Percentiles rank a stretch among this genome's conserved stretches.
Evolutionary conservation across 306 rosid genomes (phyloP).

Genomic region (Fagus sylvatica): DNA sequence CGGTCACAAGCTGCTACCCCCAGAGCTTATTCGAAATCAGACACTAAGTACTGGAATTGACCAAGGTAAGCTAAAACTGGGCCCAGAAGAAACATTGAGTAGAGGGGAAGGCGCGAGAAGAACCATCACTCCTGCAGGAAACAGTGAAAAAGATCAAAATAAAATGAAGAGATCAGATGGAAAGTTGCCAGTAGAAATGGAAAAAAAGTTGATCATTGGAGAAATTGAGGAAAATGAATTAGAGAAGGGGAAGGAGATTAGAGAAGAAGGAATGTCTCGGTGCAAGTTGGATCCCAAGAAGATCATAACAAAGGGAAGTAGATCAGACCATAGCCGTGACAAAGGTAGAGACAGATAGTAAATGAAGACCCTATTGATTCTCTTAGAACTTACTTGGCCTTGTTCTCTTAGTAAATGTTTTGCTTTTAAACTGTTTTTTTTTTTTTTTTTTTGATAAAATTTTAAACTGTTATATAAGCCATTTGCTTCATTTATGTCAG

Average conservation of each 20-base stretch:
- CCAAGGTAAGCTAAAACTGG: conserved; percentile 42
- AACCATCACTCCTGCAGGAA: conserved; percentile 29
- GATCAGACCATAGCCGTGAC: conserved; percentile 62
- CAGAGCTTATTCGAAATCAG: conserved; percentile 46
- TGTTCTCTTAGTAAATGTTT: neutral
- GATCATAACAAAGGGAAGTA: conserved; percentile 50
- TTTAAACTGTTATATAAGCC: neutral
- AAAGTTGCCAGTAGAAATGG: conserved; percentile 44
- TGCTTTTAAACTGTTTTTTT: neutral
- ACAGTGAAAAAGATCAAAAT: conserved; percentile 45
- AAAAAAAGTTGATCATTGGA: conserved; percentile 46
- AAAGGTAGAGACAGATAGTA: conserved; percentile 53
- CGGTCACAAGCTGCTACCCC: conserved; percentile 38
- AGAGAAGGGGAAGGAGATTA: conserved; percentile 37
- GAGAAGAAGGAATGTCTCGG: conserved; percentile 38
- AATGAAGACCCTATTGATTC: neutral
- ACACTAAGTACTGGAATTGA: conserved; percentile 41
- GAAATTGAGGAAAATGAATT: conserved; percentile 41
- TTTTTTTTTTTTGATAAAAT: too few species aligned
- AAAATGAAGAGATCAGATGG: conserved; percentile 45
- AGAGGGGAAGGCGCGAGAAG: conserved; percentile 47
- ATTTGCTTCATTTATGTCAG: neutral
- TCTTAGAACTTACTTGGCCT: neutral
- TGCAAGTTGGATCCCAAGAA: conserved; percentile 55
- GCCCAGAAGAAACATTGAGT: conserved; percentile 42